Percentiles rank a stretch among this genome's conserved stretches.
Evolutionary conservation across 2,329 filamentous ascomycete genomes (phyloP).

Genomic region (Balansia obtecta): DNA sequence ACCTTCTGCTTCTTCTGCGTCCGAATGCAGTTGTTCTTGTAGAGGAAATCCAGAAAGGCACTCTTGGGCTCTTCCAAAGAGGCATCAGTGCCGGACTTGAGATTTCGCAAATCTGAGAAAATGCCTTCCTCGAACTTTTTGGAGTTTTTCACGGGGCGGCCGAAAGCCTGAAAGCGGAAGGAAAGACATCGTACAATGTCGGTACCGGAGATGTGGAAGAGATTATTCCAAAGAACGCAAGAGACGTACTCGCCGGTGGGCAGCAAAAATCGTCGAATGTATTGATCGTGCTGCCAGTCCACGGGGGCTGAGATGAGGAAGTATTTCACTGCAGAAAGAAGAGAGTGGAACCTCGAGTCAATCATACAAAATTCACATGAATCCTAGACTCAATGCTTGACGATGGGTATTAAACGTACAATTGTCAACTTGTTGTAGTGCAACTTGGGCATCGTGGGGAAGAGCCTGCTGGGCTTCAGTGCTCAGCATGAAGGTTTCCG

Average conservation of each 20-base stretch:
- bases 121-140: conserved; percentile 99
- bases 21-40: conserved; percentile 99
- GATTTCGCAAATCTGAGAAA: conserved; percentile 94
- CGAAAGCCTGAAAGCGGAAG: conserved; percentile 97
- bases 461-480: conserved; percentile 93
- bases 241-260: conserved; percentile 98
- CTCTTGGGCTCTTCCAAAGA: conserved; percentile 98
- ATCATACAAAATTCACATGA: background rate
- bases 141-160: conserved; percentile 95
- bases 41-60: conserved; percentile 93
- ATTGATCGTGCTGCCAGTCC: conserved; percentile 94
- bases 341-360: background rate
- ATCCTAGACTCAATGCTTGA: background rate
- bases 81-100: conserved; percentile 96
- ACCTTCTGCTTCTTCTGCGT: conserved; percentile 99
- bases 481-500: conserved; percentile 97
- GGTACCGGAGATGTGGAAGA: conserved; percentile 98
- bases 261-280: conserved; percentile 88
- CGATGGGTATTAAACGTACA: conserved; percentile 41
- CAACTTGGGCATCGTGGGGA: conserved; percentile 92
- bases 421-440: conserved; percentile 96
- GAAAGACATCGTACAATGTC: conserved; percentile 97
- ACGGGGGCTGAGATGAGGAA: conserved; percentile 98
- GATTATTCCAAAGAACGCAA: conserved; percentile 97
- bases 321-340: conserved; percentile 67